Evolutionary conservation across 768 basidiomycete species (phyloP), one percentile per base, ranked within the genome.

Genomic region (Butyriboletus loyo): DNA sequence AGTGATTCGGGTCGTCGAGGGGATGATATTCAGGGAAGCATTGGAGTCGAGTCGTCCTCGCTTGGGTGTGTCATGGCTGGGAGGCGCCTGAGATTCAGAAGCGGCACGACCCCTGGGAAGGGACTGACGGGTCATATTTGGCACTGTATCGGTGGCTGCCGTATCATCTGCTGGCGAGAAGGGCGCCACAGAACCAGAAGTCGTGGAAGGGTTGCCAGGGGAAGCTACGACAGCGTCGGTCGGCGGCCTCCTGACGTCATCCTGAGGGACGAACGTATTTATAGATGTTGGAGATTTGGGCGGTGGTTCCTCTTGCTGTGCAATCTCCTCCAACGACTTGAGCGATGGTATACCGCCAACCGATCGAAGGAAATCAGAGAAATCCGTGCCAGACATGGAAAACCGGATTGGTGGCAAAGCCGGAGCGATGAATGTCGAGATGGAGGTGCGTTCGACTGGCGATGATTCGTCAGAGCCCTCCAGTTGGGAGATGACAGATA

Each of bases 341-440:
- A 78, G 64, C 10, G 80, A 71, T 10, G 76, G 74, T 24, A 75
- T 64, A 19, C 79, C 80, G 34, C 78, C 80, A 7, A 84, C 80
- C 30, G 81, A 80, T 59, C 71, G 81, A 46, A 89, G 77, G 17
- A 89, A 69, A 53, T 88, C 87, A 0, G 85, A 82, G 63, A 98
- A 94, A 66, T 96, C 93, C 0, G 83, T 75, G 41, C 84, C 80
- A 53, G 83, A 87, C 73, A 96, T 79, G 15, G 93, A 95, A 67
- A 96, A 87, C n/a, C 90, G 84, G 62, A 96, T 93, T 0, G 91
- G 91, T 3, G 92, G 92, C 27, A 94, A 75, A 4, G 91, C 89
- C 35, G 93, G 92, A 0, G 90, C 88, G 44, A 92, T 89, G 66
- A 87, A 88, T 19, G 91, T 91, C 7, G 87, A 75, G 60, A 80